Evolutionary conservation across 257 asterid species (phyloP), one percentile per base, ranked within the genome.

Genomic region (Mentha longifolia): DNA sequence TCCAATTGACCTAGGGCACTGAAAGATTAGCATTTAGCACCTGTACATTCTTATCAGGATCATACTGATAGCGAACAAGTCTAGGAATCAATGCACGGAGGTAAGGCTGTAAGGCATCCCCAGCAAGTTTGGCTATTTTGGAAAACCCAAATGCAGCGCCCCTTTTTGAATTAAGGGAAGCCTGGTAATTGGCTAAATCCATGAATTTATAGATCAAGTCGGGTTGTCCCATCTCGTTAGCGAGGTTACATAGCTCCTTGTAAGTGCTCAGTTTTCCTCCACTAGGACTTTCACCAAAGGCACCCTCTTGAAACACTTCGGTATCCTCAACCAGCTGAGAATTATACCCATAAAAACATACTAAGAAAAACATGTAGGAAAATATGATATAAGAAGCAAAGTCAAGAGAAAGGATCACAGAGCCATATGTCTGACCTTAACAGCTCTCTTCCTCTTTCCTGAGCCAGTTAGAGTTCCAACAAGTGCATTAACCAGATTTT

Each of bases 141-240:
- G 99, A 94, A 80, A 94, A 94, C 69, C 99, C 99, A 88, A 91
- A 94, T 70, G 99, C 99, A 51, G 95, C 99, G 70, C 98, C 99
- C 79, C 99, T 83, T 87, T 91, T 94, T 45, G 99, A 94, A 78
- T 91, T 89, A 65, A 94, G 85, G 68, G 99, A 91, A 68, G 98
- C 89, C 77, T 91, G 99, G 75, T 94, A 88, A 79, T 94, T 94
- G 65, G 99, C 97, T 70, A 94, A 85, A 82, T 94, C 98, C 99
- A 94, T 94, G 83, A 94, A 94, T 74, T 94, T 94, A 81, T 94
- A 94, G 49, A 94, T 89, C 77, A 94, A 82, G 81, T 94, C 99
- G 2, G 99, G 99, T 73, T 94, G 97, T 45, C 99, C 99, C 97
- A 94, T 91, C 81, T 94, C 99, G 70, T 91, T 94, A 63, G 99